A percentile compares a stretch with the other conserved stretches of the same genome.
These are phyloP conservation scores for Phaeosphaeriaceae sp. DNA, from an alignment of 2,329 filamentous ascomycete genomes.

Conservation along the genomic window DNA sequence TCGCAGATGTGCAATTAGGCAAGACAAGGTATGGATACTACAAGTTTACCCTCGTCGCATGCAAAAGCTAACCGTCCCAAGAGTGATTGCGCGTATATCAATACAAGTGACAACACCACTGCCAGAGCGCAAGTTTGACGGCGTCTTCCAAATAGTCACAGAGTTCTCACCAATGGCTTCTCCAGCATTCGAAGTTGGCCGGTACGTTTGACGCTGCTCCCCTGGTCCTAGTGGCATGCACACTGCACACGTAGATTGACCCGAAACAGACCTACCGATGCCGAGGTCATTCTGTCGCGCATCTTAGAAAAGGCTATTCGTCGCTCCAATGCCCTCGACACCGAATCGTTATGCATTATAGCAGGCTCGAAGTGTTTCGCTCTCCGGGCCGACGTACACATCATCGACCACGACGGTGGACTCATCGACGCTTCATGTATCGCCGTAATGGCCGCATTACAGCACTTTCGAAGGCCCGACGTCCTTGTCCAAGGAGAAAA, in stretches of 20 bases:
- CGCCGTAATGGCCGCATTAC: conserved; percentile 83
- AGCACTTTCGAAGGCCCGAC: conserved; percentile 91
- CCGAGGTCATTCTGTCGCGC: conserved; percentile 84
- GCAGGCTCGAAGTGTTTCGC: conserved; percentile 92
- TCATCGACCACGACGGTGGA: conserved; percentile 89
- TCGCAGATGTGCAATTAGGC: conserved; percentile 84
- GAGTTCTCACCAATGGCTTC: conserved; percentile 93
- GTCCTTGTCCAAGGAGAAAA: conserved; percentile 83
- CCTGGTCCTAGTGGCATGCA: conserved; percentile 2
- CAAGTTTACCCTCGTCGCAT: background rate
- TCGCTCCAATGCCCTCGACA: conserved; percentile 89
- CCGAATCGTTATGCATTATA: conserved; percentile 92
- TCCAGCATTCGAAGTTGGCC: conserved; percentile 84
- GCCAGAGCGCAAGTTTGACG: conserved; percentile 90
- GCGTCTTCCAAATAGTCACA: conserved; percentile 88
- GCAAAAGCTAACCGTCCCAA: conserved; percentile 48
- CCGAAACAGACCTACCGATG: conserved; percentile 70
- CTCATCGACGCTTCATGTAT: conserved; percentile 86
- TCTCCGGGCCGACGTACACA: conserved; percentile 87
- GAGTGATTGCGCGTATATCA: conserved; percentile 83
- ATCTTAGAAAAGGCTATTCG: conserved; percentile 94
- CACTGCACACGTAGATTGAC: conserved; percentile 18
- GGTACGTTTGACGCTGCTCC: conserved; percentile 52
- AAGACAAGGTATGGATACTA: conserved; percentile 77
- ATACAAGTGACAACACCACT: conserved; percentile 87